phyloP scores from a whole-genome alignment of 306 rosid species.

The Arachis hypogaea region DNA sequence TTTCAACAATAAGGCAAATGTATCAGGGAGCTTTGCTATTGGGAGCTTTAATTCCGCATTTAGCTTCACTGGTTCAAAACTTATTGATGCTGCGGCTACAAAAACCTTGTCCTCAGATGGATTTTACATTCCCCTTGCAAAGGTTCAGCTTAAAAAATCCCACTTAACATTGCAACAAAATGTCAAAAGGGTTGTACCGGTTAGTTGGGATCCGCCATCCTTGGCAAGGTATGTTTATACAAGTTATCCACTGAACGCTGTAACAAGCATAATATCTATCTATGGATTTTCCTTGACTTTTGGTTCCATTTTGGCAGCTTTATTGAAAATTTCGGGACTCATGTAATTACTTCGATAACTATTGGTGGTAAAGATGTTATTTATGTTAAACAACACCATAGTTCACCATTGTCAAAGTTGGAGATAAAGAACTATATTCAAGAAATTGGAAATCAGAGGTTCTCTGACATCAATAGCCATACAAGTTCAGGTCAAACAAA shows the following conservation, averaged over 20 bases:
- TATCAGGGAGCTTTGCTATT: conserved; percentile 66
- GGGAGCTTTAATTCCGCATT: conserved; percentile 89
- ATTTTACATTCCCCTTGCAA: conserved; percentile 76
- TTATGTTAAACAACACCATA: conserved; percentile 76
- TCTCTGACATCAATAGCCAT: conserved; percentile 57
- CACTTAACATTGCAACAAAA: conserved; percentile 62
- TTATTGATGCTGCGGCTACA: conserved; percentile 62
- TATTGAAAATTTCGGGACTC: conserved; percentile 87
- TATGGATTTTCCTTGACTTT: conserved; percentile 37
- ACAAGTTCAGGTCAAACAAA: conserved; percentile 67
- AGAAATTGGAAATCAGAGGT: conserved; percentile 79
- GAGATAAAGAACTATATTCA: conserved; percentile 80
- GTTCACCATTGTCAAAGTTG: conserved; percentile 70
- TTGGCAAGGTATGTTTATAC: conserved; percentile 68
- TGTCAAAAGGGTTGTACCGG: conserved; percentile 69
- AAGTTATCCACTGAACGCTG: conserved; percentile 25
- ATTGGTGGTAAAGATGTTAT: conserved; percentile 92
- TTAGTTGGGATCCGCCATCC: conserved; percentile 72
- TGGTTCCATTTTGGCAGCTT: conserved; percentile 61
- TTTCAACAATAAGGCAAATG: conserved; percentile 67
- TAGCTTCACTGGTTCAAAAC: conserved; percentile 88
- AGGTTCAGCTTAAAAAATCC: conserved; percentile 61
- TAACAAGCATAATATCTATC: conserved; percentile 18
- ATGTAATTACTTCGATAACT: conserved; percentile 78
- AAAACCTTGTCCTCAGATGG: conserved; percentile 81